A percentile compares a stretch with the other conserved stretches of the same genome.
Conservation (phyloP, 1,284 basidiomycete genomes). For the Microstroma glucosiphilum region DNA sequence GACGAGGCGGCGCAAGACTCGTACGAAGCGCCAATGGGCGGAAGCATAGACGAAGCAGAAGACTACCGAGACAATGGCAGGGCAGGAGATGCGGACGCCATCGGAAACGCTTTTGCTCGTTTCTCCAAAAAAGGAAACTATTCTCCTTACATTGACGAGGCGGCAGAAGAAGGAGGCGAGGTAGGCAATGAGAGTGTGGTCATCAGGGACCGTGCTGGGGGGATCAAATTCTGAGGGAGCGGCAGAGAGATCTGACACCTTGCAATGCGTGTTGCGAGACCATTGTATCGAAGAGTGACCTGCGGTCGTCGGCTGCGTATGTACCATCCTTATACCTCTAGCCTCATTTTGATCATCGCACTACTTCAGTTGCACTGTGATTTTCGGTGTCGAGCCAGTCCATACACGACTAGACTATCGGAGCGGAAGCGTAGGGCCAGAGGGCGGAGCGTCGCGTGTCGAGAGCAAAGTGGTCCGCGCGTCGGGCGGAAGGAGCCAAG, state of each 20-base stretch:
- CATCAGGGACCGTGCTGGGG: constrained; percentile 3
- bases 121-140: neutral
- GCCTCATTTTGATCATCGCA: no score
- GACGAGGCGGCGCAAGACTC: neutral
- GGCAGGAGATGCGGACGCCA: neutral
- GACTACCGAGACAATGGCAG: neutral
- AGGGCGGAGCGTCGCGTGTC: no score
- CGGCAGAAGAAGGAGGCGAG: neutral
- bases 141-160: neutral
- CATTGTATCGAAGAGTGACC: no score
- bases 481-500: no score
- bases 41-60: neutral
- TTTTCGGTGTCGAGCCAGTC: no score
- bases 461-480: no score
- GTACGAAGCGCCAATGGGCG: neutral
- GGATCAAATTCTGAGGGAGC: neutral
- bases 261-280: no score
- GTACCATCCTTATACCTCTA: no score
- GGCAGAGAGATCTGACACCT: neutral
- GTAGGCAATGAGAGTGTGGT: neutral
- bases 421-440: no score
- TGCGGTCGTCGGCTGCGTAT: no score
- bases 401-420: no score
- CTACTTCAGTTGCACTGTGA: no score
- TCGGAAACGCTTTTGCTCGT: neutral